phyloP scores from a whole-genome alignment of 169 alveolate species.

The Plasmodium vinckei region DNA sequence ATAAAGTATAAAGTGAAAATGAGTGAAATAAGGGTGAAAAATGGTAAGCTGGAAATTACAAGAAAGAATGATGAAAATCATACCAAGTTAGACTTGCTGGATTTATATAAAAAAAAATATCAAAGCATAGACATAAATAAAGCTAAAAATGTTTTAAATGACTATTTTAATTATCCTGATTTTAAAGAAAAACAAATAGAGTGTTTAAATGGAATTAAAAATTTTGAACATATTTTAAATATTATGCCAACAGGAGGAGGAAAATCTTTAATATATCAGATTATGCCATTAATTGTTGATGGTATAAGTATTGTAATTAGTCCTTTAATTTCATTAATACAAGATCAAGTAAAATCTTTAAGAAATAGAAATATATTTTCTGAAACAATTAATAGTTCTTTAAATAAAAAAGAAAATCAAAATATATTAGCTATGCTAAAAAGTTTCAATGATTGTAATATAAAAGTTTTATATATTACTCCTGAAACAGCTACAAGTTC shows the following conservation, averaged over 20 bases:
- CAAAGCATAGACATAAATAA: conserved; percentile 34
- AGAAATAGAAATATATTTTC: conserved; percentile 88
- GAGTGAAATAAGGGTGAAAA: not conserved
- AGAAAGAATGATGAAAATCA: not conserved
- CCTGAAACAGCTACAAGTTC: conserved; percentile 88
- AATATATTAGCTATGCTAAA: conserved; percentile 53
- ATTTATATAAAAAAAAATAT: conserved; percentile 39
- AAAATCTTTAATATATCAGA: conserved; percentile 95
- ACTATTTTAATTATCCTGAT: conserved; percentile 68
- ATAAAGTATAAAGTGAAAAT: not conserved
- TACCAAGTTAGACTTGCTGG: not conserved
- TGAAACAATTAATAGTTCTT: conserved; percentile 79
- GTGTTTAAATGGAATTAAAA: conserved; percentile 92
- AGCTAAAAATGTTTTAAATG: conserved; percentile 28
- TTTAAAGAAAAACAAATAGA: conserved; percentile 93
- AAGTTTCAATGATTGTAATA: conserved; percentile 70
- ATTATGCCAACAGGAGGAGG: conserved; percentile 99
- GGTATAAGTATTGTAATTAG: conserved; percentile 94
- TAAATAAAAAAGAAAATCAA: conserved; percentile 60
- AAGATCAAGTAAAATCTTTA: conserved; percentile 93
- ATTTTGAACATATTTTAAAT: conserved; percentile 91
- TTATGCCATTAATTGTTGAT: conserved; percentile 93
- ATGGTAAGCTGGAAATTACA: not conserved
- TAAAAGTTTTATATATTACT: conserved; percentile 84
- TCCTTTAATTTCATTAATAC: conserved; percentile 96